These are phyloP conservation scores for Emericellopsis atlantica DNA, from an alignment of 2,329 filamentous ascomycete species.

Conservation along the genomic window DNA sequence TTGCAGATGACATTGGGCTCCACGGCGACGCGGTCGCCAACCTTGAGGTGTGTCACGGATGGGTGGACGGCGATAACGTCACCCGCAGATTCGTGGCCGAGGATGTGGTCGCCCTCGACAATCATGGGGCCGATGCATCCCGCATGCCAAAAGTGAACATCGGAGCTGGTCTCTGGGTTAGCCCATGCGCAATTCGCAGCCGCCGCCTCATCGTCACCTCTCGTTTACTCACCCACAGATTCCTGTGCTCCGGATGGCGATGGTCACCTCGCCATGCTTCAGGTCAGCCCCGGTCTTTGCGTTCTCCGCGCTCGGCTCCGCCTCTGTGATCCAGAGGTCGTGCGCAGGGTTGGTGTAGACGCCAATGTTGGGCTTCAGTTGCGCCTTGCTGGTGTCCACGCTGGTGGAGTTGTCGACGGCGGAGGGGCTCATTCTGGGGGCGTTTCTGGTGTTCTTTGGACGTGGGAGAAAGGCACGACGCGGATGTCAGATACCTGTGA, in stretches of 20 bases:
- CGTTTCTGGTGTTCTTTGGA: too few species aligned
- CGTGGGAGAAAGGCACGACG: too few species aligned
- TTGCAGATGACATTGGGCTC: constrained; percentile 92
- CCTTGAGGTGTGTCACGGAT: constrained; percentile 63
- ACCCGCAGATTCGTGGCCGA: constrained; percentile 88
- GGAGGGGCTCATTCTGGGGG: constrained; percentile 18
- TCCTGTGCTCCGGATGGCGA: constrained; percentile 86
- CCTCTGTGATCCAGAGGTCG: constrained; percentile 77
- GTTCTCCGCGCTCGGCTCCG: constrained; percentile 63
- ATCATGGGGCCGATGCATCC: constrained; percentile 96
- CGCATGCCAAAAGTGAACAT: constrained; percentile 95
- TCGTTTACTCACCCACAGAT: constrained; percentile 66
- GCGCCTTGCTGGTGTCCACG: constrained; percentile 10
- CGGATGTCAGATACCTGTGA: too few species aligned
- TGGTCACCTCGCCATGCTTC: constrained; percentile 71
- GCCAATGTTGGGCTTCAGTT: constrained; percentile 73
- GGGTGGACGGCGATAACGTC: constrained; percentile 71
- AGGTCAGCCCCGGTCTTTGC: constrained; percentile 56
- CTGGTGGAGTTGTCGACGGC: constrained; percentile 14
- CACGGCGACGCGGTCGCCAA: constrained; percentile 84
- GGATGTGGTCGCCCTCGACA: constrained; percentile 75
- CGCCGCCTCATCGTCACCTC: background rate
- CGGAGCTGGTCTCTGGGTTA: constrained; percentile 44
- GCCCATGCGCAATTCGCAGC: background rate
- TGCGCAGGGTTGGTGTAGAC: constrained; percentile 92